Evolutionary conservation across 805 yeast genomes (phyloP).

Genomic region (Saitoella complicata): DNA sequence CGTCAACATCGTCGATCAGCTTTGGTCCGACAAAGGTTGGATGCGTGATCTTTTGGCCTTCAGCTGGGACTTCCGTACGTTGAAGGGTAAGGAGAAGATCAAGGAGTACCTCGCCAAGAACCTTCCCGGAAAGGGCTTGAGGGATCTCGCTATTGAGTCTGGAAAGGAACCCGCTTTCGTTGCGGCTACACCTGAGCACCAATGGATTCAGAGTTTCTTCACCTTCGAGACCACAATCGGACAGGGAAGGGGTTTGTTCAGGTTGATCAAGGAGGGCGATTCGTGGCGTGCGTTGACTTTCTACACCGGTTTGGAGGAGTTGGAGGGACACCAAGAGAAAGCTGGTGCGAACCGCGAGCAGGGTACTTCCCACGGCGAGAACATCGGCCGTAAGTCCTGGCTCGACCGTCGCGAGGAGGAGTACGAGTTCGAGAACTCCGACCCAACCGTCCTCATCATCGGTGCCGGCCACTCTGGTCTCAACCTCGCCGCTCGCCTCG

Average conservation of each 20-base stretch:
- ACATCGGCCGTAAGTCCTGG: slow-evolving; percentile 26
- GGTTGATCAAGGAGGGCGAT: slow-evolving; percentile 18
- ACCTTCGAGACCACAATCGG: slow-evolving; percentile 22
- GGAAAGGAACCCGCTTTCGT: slow-evolving; percentile 18
- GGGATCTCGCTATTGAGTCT: slow-evolving; percentile 19
- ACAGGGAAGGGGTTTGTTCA: slow-evolving; percentile 21
- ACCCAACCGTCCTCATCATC: slow-evolving; percentile 26
- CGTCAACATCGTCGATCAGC: neutral
- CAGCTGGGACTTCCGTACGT: slow-evolving; percentile 22
- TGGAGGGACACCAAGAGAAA: slow-evolving; percentile 21
- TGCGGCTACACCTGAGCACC: slow-evolving; percentile 19
- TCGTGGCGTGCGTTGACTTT: slow-evolving; percentile 23
- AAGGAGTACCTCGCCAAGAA: slow-evolving; percentile 10
- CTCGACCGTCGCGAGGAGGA: slow-evolving; percentile 19
- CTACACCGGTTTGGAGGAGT: slow-evolving; percentile 23
- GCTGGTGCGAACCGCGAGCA: slow-evolving; percentile 21
- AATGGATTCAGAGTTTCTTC: slow-evolving; percentile 24
- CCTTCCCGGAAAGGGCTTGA: slow-evolving; percentile 16
- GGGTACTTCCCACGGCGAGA: slow-evolving; percentile 28
- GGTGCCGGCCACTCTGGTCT: slow-evolving; percentile 34
- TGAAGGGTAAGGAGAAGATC: slow-evolving; percentile 21
- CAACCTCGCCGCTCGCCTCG: slow-evolving; percentile 27
- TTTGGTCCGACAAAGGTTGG: slow-evolving; percentile 6
- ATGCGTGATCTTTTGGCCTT: slow-evolving; percentile 28
- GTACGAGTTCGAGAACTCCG: slow-evolving; percentile 18